A percentile compares a stretch with the other conserved stretches of the same genome.
phyloP scores from a whole-genome alignment of 805 yeast species.

The Starmerella khaoyaiensis region DNA sequence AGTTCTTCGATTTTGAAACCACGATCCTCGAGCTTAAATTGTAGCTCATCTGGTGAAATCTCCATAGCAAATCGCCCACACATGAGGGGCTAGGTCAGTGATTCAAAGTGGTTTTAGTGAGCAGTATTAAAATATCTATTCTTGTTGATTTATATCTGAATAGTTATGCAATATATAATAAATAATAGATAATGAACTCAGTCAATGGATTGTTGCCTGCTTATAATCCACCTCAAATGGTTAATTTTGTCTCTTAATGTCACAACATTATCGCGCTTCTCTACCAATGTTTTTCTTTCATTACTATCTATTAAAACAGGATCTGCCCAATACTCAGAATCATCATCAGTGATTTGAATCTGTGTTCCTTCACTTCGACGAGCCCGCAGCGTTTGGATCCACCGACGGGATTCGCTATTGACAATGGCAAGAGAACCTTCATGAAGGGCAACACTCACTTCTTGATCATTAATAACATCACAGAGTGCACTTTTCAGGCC shows the following conservation, averaged over 20 bases:
- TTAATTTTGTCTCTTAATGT: constrained; percentile 11
- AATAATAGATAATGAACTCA: too few species aligned
- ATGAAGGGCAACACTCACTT: constrained; percentile 37
- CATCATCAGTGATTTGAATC: constrained; percentile 23
- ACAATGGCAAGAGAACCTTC: constrained; percentile 44
- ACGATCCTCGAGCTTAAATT: constrained; percentile 2
- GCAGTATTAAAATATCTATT: not conserved
- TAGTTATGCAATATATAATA: too few species aligned
- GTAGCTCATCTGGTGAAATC: constrained; percentile 1
- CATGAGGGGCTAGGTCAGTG: constrained; percentile 7
- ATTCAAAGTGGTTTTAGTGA: not conserved
- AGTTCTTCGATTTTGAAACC: constrained; percentile 3
- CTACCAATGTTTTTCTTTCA: not conserved
- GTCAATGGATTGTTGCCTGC: not conserved
- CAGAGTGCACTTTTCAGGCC: constrained; percentile 52
- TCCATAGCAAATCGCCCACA: constrained; percentile 20
- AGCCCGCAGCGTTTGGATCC: constrained; percentile 27
- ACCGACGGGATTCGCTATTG: constrained; percentile 36
- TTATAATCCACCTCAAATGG: constrained; percentile 7
- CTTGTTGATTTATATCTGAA: not conserved
- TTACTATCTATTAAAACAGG: not conserved
- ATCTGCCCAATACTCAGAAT: not conserved
- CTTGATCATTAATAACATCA: constrained; percentile 51
- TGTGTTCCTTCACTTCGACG: constrained; percentile 28
- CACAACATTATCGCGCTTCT: not conserved